phyloP scores from a whole-genome alignment of 2,329 filamentous ascomycete genomes.

The Laburnicola sp. region DNA sequence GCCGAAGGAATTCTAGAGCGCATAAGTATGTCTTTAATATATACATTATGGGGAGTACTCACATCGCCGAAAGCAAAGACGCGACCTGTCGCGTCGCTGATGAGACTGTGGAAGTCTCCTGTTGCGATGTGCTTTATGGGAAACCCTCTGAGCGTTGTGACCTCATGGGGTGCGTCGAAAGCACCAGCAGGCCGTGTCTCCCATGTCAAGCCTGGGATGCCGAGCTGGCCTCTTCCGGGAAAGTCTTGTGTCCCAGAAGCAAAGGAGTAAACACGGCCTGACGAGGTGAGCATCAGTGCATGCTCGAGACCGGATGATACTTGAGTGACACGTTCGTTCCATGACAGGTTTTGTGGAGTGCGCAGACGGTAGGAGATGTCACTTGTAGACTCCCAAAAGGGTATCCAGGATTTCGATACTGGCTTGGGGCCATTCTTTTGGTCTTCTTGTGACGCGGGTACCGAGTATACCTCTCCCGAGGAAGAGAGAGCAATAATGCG shows the following conservation, averaged over 20 bases:
- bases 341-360: slow-evolving; percentile 64
- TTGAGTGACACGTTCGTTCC: slow-evolving; percentile 73
- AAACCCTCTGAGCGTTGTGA: slow-evolving; percentile 70
- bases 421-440: slow-evolving; percentile 67
- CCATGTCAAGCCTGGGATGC: slow-evolving; percentile 82
- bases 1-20: slow-evolving; percentile 70
- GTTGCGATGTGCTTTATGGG: slow-evolving; percentile 75
- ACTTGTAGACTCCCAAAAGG: slow-evolving; percentile 67
- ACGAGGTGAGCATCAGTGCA: slow-evolving; percentile 79
- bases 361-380: slow-evolving; percentile 74
- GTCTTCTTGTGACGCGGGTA: slow-evolving; percentile 75
- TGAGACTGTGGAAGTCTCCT: slow-evolving; percentile 85
- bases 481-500: slow-evolving; percentile 78
- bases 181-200: slow-evolving; percentile 72
- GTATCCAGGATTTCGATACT: slow-evolving; percentile 70
- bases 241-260: slow-evolving; percentile 78
- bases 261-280: slow-evolving; percentile 85
- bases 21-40: background rate
- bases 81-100: slow-evolving; percentile 72
- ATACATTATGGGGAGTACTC: background rate
- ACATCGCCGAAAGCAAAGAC: slow-evolving; percentile 83
- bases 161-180: slow-evolving; percentile 81
- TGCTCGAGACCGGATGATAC: slow-evolving; percentile 83
- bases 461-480: slow-evolving; percentile 78
- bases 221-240: slow-evolving; percentile 82